phyloP scores from a whole-genome alignment of 352 stramenopile genomes.

The Pythium chondricola region DNA sequence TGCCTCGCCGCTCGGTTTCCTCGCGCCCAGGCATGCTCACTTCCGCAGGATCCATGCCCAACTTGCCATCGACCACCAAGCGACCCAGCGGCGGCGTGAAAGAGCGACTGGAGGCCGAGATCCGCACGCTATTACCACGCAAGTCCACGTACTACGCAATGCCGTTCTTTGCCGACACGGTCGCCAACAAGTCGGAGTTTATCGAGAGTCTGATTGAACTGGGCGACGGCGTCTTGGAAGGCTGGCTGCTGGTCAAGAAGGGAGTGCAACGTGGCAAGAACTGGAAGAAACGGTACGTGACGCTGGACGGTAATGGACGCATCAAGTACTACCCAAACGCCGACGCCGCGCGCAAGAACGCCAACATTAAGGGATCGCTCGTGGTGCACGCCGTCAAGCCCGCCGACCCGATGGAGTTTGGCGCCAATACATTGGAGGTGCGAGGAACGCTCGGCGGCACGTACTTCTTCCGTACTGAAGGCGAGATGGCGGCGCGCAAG shows the following conservation, averaged over 20 bases:
- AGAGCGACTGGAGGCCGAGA: slow-evolving; percentile 58
- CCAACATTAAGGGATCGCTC: slow-evolving; percentile 72
- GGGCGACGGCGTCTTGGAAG: slow-evolving; percentile 59
- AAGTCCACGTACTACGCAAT: slow-evolving; percentile 71
- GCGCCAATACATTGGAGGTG: slow-evolving; percentile 70
- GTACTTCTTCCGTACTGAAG: slow-evolving; percentile 77
- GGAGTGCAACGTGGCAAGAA: slow-evolving; percentile 57
- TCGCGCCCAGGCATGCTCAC: neutral
- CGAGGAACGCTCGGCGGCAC: slow-evolving; percentile 67
- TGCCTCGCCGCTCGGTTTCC: neutral
- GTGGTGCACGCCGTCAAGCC: slow-evolving; percentile 73
- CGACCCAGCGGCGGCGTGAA: slow-evolving; percentile 32
- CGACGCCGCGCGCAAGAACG: slow-evolving; percentile 67
- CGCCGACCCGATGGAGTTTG: slow-evolving; percentile 63
- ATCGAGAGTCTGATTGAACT: slow-evolving; percentile 59
- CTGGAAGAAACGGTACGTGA: slow-evolving; percentile 83
- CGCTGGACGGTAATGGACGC: slow-evolving; percentile 63
- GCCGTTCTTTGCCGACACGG: slow-evolving; percentile 71
- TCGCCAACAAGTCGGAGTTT: slow-evolving; percentile 74
- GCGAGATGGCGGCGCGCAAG: slow-evolving; percentile 67
- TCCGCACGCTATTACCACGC: slow-evolving; percentile 41
- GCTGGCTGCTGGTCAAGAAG: slow-evolving; percentile 80
- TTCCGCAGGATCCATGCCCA: neutral
- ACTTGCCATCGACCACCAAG: slow-evolving; percentile 4
- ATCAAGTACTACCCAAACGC: slow-evolving; percentile 80